Conservation (phyloP, 2,329 filamentous ascomycete species). For the Xylaria sp. region DNA sequence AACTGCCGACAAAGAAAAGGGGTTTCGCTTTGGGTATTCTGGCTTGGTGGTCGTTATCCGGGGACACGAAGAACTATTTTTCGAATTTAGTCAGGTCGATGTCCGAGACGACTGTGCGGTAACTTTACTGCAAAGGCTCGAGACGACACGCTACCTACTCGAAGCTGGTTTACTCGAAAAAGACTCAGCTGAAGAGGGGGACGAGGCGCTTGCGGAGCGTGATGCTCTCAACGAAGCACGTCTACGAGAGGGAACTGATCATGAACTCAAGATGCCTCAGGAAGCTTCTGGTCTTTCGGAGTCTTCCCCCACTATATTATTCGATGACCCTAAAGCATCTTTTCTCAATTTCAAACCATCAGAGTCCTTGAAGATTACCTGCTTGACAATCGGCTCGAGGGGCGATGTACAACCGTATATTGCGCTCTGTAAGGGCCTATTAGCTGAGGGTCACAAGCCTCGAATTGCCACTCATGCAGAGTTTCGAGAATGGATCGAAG, state of each 20-base stretch:
- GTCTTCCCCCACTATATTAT: slow-evolving; percentile 76
- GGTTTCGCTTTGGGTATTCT: slow-evolving; percentile 90
- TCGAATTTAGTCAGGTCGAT: slow-evolving; percentile 84
- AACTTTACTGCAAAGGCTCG: slow-evolving; percentile 79
- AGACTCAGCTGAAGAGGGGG: slow-evolving; percentile 75
- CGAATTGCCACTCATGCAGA: slow-evolving; percentile 92
- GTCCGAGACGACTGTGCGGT: slow-evolving; percentile 89
- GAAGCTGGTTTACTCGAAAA: slow-evolving; percentile 74
- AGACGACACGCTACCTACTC: slow-evolving; percentile 74
- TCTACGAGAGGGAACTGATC: slow-evolving; percentile 60
- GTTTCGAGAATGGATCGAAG: slow-evolving; percentile 87
- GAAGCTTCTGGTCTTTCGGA: slow-evolving; percentile 60
- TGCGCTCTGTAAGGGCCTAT: slow-evolving; percentile 87
- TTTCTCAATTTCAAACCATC: slow-evolving; percentile 91
- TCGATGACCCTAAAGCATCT: slow-evolving; percentile 88
- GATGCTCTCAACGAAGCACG: slow-evolving; percentile 82
- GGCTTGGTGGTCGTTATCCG: slow-evolving; percentile 92
- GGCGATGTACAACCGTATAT: slow-evolving; percentile 99
- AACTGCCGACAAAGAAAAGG: slow-evolving; percentile 93
- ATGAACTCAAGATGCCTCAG: slow-evolving; percentile 61
- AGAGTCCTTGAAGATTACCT: slow-evolving; percentile 83
- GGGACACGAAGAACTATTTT: slow-evolving; percentile 95
- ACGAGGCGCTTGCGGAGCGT: slow-evolving; percentile 82
- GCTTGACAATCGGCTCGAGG: slow-evolving; percentile 92
- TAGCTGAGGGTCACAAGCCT: slow-evolving; percentile 86